phyloP scores from a whole-genome alignment of 345 rosid species.

The Reutealis trisperma region DNA sequence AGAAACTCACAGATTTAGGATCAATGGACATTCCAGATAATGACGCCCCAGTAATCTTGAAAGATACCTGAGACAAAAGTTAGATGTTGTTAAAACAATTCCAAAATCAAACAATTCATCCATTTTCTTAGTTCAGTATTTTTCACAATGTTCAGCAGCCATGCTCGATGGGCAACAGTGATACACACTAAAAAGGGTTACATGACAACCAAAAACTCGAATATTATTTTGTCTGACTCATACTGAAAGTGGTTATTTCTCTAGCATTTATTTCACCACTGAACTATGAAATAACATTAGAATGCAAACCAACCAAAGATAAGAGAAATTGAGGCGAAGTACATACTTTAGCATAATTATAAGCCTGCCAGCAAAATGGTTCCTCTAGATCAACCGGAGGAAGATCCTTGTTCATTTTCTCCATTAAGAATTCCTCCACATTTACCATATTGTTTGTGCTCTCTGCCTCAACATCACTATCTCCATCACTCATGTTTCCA shows the following conservation, averaged over 20 bases:
- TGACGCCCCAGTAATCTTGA: constrained; percentile 80
- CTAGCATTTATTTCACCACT: background rate
- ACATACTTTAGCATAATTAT: constrained; percentile 82
- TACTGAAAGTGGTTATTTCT: background rate
- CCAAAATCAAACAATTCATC: background rate
- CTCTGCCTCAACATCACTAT: constrained; percentile 69
- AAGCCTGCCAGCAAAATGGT: constrained; percentile 96
- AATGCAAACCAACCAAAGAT: constrained; percentile 10
- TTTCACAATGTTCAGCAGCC: background rate
- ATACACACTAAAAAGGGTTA: background rate
- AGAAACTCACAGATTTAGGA: constrained; percentile 75
- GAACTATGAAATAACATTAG: background rate
- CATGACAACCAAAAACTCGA: background rate
- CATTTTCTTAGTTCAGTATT: background rate
- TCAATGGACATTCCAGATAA: constrained; percentile 78
- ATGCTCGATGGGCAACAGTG: too few relatives aligned
- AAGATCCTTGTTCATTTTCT: constrained; percentile 83
- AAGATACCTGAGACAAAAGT: constrained; percentile 57
- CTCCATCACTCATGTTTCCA: constrained; percentile 59
- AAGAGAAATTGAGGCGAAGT: constrained; percentile 2
- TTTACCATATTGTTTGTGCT: constrained; percentile 64
- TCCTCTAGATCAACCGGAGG: constrained; percentile 87
- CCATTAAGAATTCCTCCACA: constrained; percentile 74
- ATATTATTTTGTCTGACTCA: background rate
- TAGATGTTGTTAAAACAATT: background rate